These are phyloP conservation scores for Stentor roeselii DNA, from an alignment of 73 alveolate genomes.

Conservation along the genomic window DNA sequence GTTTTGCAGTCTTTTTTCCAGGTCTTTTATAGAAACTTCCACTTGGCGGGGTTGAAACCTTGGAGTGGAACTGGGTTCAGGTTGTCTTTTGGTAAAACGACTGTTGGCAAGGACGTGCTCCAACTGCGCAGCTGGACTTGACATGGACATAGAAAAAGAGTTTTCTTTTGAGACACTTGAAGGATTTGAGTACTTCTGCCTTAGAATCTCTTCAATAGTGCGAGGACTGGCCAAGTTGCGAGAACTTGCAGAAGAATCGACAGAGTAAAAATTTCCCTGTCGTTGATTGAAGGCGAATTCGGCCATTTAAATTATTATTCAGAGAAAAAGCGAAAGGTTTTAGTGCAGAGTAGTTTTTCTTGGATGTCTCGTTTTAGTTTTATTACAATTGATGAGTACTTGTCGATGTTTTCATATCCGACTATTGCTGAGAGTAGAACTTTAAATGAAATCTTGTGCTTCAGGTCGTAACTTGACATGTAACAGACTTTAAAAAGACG, in stretches of 20 bases:
- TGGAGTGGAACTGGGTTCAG: neutral
- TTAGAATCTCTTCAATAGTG: slow-evolving; percentile 19
- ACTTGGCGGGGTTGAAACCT: neutral
- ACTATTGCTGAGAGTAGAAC: neutral
- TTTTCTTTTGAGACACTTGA: neutral
- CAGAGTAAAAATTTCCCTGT: too few relatives aligned
- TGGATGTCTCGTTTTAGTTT: neutral
- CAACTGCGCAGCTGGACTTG: neutral
- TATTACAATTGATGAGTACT: neutral
- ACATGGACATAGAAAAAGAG: neutral
- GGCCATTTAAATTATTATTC: too few relatives aligned
- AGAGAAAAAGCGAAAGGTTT: neutral
- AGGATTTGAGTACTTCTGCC: neutral
- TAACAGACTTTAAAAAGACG: neutral
- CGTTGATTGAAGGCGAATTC: too few relatives aligned
- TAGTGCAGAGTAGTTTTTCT: neutral
- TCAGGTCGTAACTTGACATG: neutral
- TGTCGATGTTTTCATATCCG: neutral
- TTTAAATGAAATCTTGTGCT: neutral
- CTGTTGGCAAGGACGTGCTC: slow-evolving; percentile 26
- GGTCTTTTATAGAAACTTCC: slow-evolving; percentile 15
- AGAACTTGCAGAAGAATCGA: neutral
- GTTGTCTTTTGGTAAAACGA: neutral
- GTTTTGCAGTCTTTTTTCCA: neutral
- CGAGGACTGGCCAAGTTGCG: neutral